Percentiles rank a stretch among this genome's conserved stretches.
These are phyloP conservation scores for Viridothelium virens DNA, from an alignment of 495 filamentous ascomycete genomes.

Conservation along the genomic window DNA sequence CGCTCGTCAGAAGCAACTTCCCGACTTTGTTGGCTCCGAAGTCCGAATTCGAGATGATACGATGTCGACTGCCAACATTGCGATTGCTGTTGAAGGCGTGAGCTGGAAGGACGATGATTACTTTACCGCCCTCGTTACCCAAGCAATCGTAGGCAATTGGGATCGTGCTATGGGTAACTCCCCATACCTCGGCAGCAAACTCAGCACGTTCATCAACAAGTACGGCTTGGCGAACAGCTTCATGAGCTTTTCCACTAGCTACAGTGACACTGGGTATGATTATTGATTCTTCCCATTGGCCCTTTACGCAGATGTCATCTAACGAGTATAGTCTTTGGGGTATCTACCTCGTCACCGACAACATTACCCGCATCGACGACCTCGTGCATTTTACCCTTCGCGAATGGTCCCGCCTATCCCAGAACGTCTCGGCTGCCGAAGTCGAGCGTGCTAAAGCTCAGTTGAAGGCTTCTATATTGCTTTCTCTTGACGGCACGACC, in stretches of 20 bases:
- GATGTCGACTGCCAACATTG: constrained; percentile 91
- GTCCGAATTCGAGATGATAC: constrained; percentile 92
- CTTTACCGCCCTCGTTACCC: constrained; percentile 94
- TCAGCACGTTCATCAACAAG: constrained; percentile 85
- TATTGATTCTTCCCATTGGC: background rate
- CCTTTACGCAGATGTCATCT: background rate
- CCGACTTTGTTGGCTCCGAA: constrained; percentile 94
- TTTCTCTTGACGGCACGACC: constrained; percentile 94
- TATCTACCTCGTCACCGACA: constrained; percentile 95
- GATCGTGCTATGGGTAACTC: constrained; percentile 98
- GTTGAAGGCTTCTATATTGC: constrained; percentile 94
- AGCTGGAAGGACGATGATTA: constrained; percentile 99
- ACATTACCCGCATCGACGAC: constrained; percentile 79
- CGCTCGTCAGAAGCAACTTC: constrained; percentile 66
- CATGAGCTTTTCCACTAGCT: constrained; percentile 99
- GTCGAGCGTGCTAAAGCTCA: constrained; percentile 98
- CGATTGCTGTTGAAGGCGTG: constrained; percentile 97
- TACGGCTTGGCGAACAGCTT: constrained; percentile 95
- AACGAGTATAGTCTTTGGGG: constrained; percentile 72
- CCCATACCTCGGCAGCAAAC: constrained; percentile 92
- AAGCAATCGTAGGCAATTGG: constrained; percentile 99
- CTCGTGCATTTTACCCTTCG: constrained; percentile 96
- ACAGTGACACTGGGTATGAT: constrained; percentile 92
- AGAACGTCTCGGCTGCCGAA: constrained; percentile 79
- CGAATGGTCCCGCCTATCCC: constrained; percentile 90